phyloP scores from a whole-genome alignment of 768 basidiomycete genomes.

The Porpolomopsis calyptriformis region DNA sequence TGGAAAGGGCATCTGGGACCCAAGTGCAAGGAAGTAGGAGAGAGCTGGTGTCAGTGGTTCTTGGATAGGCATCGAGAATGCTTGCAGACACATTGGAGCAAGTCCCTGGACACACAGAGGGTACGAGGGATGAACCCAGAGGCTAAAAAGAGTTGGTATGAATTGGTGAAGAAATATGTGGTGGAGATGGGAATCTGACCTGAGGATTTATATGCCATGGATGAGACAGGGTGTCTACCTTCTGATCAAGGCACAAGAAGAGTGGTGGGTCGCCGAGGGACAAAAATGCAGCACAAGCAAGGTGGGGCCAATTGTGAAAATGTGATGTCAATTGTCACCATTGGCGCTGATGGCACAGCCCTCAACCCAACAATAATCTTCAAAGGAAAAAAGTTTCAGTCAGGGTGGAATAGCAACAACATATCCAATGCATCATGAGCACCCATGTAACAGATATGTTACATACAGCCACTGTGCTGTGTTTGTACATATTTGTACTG shows the following conservation, averaged over 20 bases:
- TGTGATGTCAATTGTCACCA: conserved; percentile 26
- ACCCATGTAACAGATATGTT: too few species aligned
- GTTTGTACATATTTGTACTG: too few species aligned
- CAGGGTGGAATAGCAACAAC: conserved; percentile 31
- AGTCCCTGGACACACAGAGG: conserved; percentile 20
- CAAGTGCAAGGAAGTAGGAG: conserved; percentile 13
- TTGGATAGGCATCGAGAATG: conserved; percentile 7
- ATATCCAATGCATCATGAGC: conserved; percentile 24
- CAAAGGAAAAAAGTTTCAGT: conserved; percentile 27
- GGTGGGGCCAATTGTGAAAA: conserved; percentile 21
- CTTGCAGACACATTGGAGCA: conserved; percentile 24
- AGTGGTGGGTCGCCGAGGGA: conserved; percentile 20
- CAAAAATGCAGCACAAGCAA: conserved; percentile 21
- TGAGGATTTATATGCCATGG: conserved; percentile 26
- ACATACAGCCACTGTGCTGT: too few species aligned
- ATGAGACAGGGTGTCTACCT: conserved; percentile 26
- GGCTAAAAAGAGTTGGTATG: conserved; percentile 23
- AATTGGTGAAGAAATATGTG: conserved; percentile 18
- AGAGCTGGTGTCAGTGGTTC: neutral
- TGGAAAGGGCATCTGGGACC: conserved; percentile 9
- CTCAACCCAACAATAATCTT: conserved; percentile 29
- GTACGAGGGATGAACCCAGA: conserved; percentile 20
- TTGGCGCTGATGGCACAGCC: conserved; percentile 29
- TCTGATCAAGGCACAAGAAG: conserved; percentile 17
- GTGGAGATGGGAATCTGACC: conserved; percentile 14